Base-by-base conservation (phyloP, 2,329 filamentous ascomycete species). In the Stemphylium lycopersici region DNA sequence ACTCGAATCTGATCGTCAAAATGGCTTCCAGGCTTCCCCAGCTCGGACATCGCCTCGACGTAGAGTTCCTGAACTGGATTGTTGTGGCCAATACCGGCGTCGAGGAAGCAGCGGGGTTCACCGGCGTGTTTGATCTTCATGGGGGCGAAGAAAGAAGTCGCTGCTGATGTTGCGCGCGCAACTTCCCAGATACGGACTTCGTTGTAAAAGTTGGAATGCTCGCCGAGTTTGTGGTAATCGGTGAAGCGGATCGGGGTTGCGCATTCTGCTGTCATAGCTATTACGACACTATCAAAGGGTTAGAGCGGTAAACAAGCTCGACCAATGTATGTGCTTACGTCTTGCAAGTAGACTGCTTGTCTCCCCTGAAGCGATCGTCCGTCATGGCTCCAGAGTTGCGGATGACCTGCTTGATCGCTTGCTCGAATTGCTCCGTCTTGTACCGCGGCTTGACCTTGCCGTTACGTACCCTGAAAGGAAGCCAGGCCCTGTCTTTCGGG, bases 61-160 rank as follows among this genome's bases (percentile, higher is more conserved):
- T 71, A 77, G 1, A 80, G 57, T 29, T 71, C 58, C 7, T 66
- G 52, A 13, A 79, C 64, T 1, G 80, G 81, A 50, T 83, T 83
- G 60, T 83, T 83, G 31, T 34, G 36, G 20, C 52, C 55, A 6
- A 55, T 38, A 12, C 44, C 58, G 18, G 77, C 79, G 58, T 83
- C 80, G 22, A 79, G 66, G 52, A 77, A 81, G 0, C 41, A 38
- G 29, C 63, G 46, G 2, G 56, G 52, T 1, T 72, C 74, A 11
- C 43, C 43, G 16, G 34, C 24, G 13, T 32, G 82, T 68, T 3
- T 58, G 38, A 40, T 82, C 10, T 50, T 37, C 46, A 55, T 55
- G 73, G 0, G 75, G 7, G 64, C 59, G 37, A 71, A 71, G 53
- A 69, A 71, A 4, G 62, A 66, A n/a, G 54, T 56, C 10, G 52